These are phyloP conservation scores for Kalmanozyma brasiliensis DNA, from an alignment of 1,284 basidiomycete species.

Conservation along the genomic window DNA sequence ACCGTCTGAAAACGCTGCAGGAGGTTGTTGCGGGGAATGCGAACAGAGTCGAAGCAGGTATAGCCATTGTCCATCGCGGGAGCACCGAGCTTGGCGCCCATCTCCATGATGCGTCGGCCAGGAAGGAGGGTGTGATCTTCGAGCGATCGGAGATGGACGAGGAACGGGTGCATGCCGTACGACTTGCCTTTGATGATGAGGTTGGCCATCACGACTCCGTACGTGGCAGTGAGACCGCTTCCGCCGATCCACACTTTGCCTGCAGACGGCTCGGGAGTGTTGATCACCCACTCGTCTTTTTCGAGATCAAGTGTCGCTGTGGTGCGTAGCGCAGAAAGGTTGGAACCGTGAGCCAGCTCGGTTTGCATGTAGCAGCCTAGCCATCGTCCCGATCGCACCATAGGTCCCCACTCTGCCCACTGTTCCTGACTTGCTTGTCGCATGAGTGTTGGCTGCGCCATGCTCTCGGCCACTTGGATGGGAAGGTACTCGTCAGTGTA, in stretches of 20 bases:
- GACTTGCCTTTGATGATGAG: conserved; percentile 46
- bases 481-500: conserved; percentile 57
- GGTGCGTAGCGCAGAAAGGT: conserved; percentile 53
- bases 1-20: conserved; percentile 54
- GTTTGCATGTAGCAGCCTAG: conserved; percentile 59
- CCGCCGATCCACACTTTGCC: conserved; percentile 60
- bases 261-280: conserved; percentile 49
- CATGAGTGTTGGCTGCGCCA: conserved; percentile 58
- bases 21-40: conserved; percentile 47
- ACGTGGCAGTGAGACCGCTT: conserved; percentile 53
- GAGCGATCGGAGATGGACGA: conserved; percentile 54
- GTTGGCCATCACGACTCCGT: conserved; percentile 57
- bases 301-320: conserved; percentile 48
- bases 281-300: conserved; percentile 49
- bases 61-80: conserved; percentile 60
- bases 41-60: conserved; percentile 44
- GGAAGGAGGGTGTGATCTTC: conserved; percentile 48
- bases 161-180: conserved; percentile 60
- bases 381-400: conserved; percentile 46
- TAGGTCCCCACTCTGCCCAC: conserved; percentile 52
- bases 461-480: conserved; percentile 56
- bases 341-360: conserved; percentile 56
- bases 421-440: conserved; percentile 48
- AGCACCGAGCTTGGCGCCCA: conserved; percentile 55
- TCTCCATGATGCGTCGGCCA: conserved; percentile 48